Evolutionary conservation across 2,329 filamentous ascomycete species (phyloP).

Genomic region (Colletotrichum sp.): DNA sequence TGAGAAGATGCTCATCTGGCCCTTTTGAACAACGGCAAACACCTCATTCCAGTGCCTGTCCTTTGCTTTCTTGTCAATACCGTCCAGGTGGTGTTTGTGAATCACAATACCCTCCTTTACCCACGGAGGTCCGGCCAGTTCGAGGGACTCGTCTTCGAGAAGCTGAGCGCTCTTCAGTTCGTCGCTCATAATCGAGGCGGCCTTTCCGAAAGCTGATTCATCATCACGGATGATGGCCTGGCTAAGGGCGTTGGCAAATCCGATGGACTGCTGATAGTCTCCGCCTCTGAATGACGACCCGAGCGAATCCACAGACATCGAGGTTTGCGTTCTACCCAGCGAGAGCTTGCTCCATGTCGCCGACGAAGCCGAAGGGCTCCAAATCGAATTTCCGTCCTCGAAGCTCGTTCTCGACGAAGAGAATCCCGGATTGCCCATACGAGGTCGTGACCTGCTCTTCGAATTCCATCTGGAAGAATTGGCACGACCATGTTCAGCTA

Average conservation of each 20-base stretch:
- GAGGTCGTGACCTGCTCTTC: constrained; percentile 82
- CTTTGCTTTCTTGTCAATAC: constrained; percentile 88
- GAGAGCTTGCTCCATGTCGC: constrained; percentile 97
- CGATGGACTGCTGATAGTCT: constrained; percentile 95
- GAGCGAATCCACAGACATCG: constrained; percentile 91
- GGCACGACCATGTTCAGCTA: constrained; percentile 59
- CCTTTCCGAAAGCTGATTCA: constrained; percentile 54
- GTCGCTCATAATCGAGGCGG: constrained; percentile 61
- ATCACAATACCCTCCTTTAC: constrained; percentile 95
- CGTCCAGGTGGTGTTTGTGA: constrained; percentile 95
- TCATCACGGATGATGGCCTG: constrained; percentile 97
- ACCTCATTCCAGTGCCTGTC: constrained; percentile 94
- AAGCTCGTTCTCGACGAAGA: constrained; percentile 93
- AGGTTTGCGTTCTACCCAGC: constrained; percentile 86
- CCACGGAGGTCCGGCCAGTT: constrained; percentile 94
- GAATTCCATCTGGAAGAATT: constrained; percentile 76
- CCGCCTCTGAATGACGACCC: constrained; percentile 75
- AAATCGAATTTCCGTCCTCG: constrained; percentile 87
- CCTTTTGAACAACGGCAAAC: constrained; percentile 95
- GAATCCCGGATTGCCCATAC: constrained; percentile 76
- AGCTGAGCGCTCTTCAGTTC: constrained; percentile 66
- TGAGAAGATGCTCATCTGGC: constrained; percentile 91
- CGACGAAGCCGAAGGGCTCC: constrained; percentile 84
- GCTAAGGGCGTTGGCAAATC: constrained; percentile 94
- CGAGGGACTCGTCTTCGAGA: constrained; percentile 90